Evolutionary conservation across 208 protist genomes (phyloP).

Genomic region (Leptomonas pyrrhocoris): DNA sequence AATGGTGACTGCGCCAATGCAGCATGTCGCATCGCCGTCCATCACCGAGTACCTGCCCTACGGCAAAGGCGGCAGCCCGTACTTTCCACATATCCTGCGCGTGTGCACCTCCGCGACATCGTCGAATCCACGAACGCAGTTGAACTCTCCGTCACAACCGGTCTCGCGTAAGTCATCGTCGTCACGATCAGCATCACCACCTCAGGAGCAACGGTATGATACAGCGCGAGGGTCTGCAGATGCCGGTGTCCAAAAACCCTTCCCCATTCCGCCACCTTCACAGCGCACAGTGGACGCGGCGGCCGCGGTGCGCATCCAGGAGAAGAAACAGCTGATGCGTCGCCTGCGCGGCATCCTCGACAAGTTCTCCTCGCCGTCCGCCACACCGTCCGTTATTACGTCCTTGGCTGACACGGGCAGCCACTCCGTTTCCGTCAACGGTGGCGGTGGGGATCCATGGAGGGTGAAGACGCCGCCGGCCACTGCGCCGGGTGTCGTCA

Average conservation of each 20-base stretch:
- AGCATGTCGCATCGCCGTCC: conserved; percentile 11
- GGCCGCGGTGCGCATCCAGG: neutral
- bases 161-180: neutral
- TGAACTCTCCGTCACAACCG: neutral
- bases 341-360: conserved; percentile 21
- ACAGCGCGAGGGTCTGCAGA: neutral
- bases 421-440: neutral
- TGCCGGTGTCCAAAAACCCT: neutral
- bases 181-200: neutral
- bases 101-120: neutral
- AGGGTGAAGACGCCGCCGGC: neutral
- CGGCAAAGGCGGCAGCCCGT: conserved; percentile 14
- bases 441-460: neutral
- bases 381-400: neutral
- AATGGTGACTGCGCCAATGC: neutral
- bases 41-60: neutral
- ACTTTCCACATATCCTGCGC: conserved; percentile 10
- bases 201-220: neutral
- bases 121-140: neutral
- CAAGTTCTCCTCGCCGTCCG: conserved; percentile 5
- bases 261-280: neutral
- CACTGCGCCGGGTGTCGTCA: neutral
- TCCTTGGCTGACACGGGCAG: neutral
- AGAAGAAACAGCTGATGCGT: conserved; percentile 29
- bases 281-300: neutral